Base-by-base conservation (phyloP, 2,329 filamentous ascomycete genomes). In the Chalara sp. region DNA sequence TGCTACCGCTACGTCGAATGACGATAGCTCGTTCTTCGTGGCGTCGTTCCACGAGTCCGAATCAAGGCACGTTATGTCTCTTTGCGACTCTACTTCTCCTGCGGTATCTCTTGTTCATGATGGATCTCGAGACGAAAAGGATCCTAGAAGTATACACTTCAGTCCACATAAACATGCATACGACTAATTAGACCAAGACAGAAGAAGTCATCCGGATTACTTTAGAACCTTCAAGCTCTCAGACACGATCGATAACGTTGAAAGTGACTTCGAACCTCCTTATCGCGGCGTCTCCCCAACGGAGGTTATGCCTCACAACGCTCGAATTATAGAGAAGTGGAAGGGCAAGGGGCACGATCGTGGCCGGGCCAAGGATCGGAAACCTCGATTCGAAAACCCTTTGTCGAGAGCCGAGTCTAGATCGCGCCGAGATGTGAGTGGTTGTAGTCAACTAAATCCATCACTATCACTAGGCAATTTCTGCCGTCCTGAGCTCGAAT, bases 31-130 rank as follows among this genome's bases (percentile, higher is more conserved):
- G 7, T 42, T 56, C n/a, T 46, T 53, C 5, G 55, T 63, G 5
- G 54, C 59, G 1, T 59, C 62, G n/a, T 56, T 63, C 32, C 61
- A 62, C 52, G 61, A 65, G 39, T 60, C 57, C 28, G 50, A 47
- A 8, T 48, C 59, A 8, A 54, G 35, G 31, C 63, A 63, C 47
- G 51, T 64, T 42, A 63, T 66, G 57, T 61, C 53, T 35, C 28
- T 64, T 31, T 59, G 59, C 12, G 51, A 61, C 28, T 53, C 58
- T 33, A 44, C 59, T 10, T 40, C 44, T 5, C 31, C 30, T 31
- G 47, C 48, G 11, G 10, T 21, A n/a, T 43, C 41, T 37, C n/a
- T n/a, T 37, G 35, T 37, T n/a, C 35, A 8, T 10, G n/a, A 4
- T 37, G 35, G 35, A 37, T 37, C 35, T 8, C 8, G n/a, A n/a